These are phyloP conservation scores for Rhizopus sp. DNA, from an alignment of 371 early-diverging fungal genomes.

Conservation along the genomic window DNA sequence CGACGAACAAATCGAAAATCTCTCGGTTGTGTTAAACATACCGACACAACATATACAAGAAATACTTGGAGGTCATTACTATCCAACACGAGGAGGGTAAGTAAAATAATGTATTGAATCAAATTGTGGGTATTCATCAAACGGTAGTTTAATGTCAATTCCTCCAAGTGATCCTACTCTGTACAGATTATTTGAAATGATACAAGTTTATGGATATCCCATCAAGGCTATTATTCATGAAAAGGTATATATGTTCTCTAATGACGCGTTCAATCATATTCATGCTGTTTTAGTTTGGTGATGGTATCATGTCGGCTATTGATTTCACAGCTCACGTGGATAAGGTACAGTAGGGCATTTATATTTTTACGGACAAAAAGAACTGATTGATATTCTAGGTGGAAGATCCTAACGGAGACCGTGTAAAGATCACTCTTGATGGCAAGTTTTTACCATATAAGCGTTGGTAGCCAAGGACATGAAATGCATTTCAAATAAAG, in stretches of 20 bases:
- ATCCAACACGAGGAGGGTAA: constrained; percentile 60
- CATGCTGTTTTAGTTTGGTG: constrained; percentile 40
- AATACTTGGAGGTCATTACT: constrained; percentile 54
- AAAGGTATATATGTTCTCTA: constrained; percentile 37
- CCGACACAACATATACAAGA: constrained; percentile 56
- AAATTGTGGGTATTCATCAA: not conserved
- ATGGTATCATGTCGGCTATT: constrained; percentile 69
- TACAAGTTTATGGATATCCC: constrained; percentile 58
- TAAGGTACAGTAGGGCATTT: constrained; percentile 37
- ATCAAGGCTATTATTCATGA: constrained; percentile 57
- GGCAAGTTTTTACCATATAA: constrained; percentile 60
- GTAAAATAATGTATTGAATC: not conserved
- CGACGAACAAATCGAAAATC: constrained; percentile 46
- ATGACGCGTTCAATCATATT: not conserved
- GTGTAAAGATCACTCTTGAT: constrained; percentile 54
- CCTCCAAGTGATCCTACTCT: constrained; percentile 59
- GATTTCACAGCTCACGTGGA: constrained; percentile 63
- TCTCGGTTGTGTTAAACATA: constrained; percentile 56
- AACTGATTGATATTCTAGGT: constrained; percentile 27
- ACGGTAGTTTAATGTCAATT: constrained; percentile 37
- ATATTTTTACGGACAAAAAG: not conserved
- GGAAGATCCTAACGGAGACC: constrained; percentile 48
- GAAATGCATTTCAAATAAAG: not conserved
- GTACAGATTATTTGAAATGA: constrained; percentile 58
- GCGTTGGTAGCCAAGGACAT: constrained; percentile 3